Evolutionary conservation across 2,329 filamentous ascomycete species (phyloP).

Genomic region (Colletotrichum brevisporum): DNA sequence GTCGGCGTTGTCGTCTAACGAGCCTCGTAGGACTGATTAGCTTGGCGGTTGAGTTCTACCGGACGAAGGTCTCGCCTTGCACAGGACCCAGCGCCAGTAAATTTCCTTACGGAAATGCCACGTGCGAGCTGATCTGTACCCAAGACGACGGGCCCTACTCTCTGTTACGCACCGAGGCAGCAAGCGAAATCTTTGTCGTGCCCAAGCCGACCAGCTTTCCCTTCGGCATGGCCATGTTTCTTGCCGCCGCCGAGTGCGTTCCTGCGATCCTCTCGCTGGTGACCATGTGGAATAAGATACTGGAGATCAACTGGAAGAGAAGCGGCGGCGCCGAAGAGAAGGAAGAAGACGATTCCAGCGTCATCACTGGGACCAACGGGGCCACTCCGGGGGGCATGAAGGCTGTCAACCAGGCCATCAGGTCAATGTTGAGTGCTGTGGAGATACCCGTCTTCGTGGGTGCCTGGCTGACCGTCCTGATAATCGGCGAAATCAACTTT

Average conservation of each 20-base stretch:
- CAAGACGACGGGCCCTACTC: slow-evolving; percentile 64
- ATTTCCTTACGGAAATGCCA: slow-evolving; percentile 60
- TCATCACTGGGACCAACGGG: slow-evolving; percentile 68
- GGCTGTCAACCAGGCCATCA: slow-evolving; percentile 68
- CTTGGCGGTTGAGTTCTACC: slow-evolving; percentile 75
- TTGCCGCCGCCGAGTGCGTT: slow-evolving; percentile 75
- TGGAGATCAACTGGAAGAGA: slow-evolving; percentile 72
- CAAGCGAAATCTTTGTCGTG: slow-evolving; percentile 74
- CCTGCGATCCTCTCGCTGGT: slow-evolving; percentile 73
- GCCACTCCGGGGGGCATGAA: slow-evolving; percentile 67
- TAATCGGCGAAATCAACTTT: slow-evolving; percentile 75
- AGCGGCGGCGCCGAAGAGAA: slow-evolving; percentile 50
- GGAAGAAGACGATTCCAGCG: slow-evolving; percentile 51
- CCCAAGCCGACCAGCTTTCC: slow-evolving; percentile 68
- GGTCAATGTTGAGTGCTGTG: slow-evolving; percentile 66
- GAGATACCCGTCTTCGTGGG: slow-evolving; percentile 72
- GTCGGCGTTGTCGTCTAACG: background rate
- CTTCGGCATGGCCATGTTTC: slow-evolving; percentile 71
- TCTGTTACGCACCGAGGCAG: slow-evolving; percentile 66
- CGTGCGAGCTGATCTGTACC: slow-evolving; percentile 65
- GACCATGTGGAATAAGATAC: slow-evolving; percentile 75
- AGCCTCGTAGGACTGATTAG: slow-evolving; percentile 66
- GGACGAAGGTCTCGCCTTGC: slow-evolving; percentile 62
- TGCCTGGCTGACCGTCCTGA: slow-evolving; percentile 70
- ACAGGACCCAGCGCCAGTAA: slow-evolving; percentile 49